Base-by-base conservation (phyloP, 805 yeast genomes). In the Zygosaccharomyces pseudorouxii region DNA sequence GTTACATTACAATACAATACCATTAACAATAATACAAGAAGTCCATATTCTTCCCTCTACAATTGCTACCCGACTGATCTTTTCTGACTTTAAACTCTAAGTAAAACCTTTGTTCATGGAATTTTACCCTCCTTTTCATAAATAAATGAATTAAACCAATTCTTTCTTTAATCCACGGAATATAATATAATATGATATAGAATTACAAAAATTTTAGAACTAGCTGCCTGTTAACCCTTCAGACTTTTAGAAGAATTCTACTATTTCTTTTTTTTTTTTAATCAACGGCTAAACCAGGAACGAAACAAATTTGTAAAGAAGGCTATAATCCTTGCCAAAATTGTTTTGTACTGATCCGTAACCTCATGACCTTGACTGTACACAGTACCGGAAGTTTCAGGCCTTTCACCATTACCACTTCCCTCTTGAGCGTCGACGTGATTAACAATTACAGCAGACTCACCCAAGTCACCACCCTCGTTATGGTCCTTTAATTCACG, bases 261-360 rank as follows among this genome's bases (percentile, higher is more conserved):
- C 5, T 9, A n/a, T 20, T 20, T 23, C 14, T 18, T 18, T 18
- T 6, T 40, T 19, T 41, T 18, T 29, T 29, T 41, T 1, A 8
- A 28, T 42, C 44, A 29, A 33, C 20, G 47, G 40, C 51, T 50
- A 27, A 57, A 57, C 59, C 59, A 57, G 29, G 53, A 46, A 30
- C 49, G 53, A 28, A 57, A 54, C 36, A 57, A 28, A 19, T 52
- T 52, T 20, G 54, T 51, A 27, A 57, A 55, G 41, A 55, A 57
- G 11, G 49, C 49, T 19, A 57, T 49, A n/a, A 57, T 47, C 18
- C 62, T 51, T 25, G 58, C 55, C 28, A 55, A 42, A 19, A 57
- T 45, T 10, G 52, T 46, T 27, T 49, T 50, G 43, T 57, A 57
- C 22, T 50, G 55, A 11, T 45, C 54, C 4, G 58, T 44, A 29